phyloP scores from a whole-genome alignment of 2,329 filamentous ascomycete species.

The Fusarium sp. region DNA sequence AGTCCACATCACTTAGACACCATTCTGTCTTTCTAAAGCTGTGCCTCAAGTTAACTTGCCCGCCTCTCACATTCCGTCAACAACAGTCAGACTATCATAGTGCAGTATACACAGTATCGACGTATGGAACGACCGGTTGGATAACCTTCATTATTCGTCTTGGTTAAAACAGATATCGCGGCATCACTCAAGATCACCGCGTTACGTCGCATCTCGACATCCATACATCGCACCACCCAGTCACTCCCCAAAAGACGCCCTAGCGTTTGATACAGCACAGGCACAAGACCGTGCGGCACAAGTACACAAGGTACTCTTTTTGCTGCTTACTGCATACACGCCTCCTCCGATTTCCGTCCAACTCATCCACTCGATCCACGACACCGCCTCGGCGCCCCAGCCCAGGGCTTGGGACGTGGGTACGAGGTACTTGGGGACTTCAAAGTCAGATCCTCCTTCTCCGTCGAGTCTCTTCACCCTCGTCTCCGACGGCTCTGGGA shows the following conservation, averaged over 20 bases:
- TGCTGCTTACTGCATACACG: slow-evolving; percentile 23
- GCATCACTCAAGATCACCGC: slow-evolving; percentile 35
- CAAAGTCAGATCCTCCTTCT: slow-evolving; percentile 39
- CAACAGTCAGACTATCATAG: neutral
- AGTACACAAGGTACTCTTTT: slow-evolving; percentile 12
- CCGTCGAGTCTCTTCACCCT: slow-evolving; percentile 37
- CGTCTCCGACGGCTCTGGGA: slow-evolving; percentile 32
- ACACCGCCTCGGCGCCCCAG: slow-evolving; percentile 46
- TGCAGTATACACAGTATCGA: neutral
- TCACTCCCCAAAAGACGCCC: neutral
- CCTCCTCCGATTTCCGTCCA: slow-evolving; percentile 38
- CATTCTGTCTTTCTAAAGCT: neutral
- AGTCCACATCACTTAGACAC: slow-evolving; percentile 12
- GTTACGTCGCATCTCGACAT: slow-evolving; percentile 28
- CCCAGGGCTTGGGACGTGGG: slow-evolving; percentile 41
- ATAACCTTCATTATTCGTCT: slow-evolving; percentile 13
- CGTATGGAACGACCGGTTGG: neutral
- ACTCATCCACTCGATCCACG: slow-evolving; percentile 44
- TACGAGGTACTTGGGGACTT: slow-evolving; percentile 39
- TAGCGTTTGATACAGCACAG: slow-evolving; percentile 29
- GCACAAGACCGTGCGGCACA: slow-evolving; percentile 37
- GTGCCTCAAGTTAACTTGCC: neutral
- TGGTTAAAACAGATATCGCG: slow-evolving; percentile 33
- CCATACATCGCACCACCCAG: slow-evolving; percentile 33
- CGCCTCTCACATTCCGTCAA: neutral